Evolutionary conservation across 768 basidiomycete genomes (phyloP), one percentile per base, ranked within the genome.

Genomic region (Scleroderma bovista): DNA sequence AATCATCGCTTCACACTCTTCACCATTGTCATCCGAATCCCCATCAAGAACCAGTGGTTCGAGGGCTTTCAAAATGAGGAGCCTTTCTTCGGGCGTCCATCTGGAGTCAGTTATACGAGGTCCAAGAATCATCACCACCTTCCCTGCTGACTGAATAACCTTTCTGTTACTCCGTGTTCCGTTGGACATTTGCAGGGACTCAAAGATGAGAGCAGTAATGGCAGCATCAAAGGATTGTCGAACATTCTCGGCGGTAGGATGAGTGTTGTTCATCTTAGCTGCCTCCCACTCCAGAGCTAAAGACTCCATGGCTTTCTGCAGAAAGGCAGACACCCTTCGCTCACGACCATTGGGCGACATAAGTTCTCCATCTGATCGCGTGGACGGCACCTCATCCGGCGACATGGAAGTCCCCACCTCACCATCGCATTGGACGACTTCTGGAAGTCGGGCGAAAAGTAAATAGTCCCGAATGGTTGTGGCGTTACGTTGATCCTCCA

Each of bases 141-240:
- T 81, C 54, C 79, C 79, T 0, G 88, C 83, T 0, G 71, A 69
- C 55, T 85, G 81, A 3, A 92, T 59, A n/a, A 83, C 77, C 4
- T 78, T 75, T 42, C 76, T 68, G 55, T 84, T 86, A 2, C 77
- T 66, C 22, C 74, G 70, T 2, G 73, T 79, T 15, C 88, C 88
- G 49, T 88, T 92, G 46, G 82, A 56, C 8, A 75, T 60, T 7
- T 93, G 75, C 1, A 80, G 57, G 3, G 79, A 77, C 62, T 93
- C 86, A 58, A 89, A 94, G 32, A 72, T 71, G 2, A 96, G 66
- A 3, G 83, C 78, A 2, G 72, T 69, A 8, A 90, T 72, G 6
- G 82, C 79, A 26, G 85, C 65, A 61, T 97, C 93, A 47, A 96
- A 58, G 4, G 79, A 72, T 26, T 76, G 73, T 19, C 91, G 81